These are phyloP conservation scores for Pseudogymnoascus sp. DNA, from an alignment of 2,329 filamentous ascomycete species.

Conservation along the genomic window DNA sequence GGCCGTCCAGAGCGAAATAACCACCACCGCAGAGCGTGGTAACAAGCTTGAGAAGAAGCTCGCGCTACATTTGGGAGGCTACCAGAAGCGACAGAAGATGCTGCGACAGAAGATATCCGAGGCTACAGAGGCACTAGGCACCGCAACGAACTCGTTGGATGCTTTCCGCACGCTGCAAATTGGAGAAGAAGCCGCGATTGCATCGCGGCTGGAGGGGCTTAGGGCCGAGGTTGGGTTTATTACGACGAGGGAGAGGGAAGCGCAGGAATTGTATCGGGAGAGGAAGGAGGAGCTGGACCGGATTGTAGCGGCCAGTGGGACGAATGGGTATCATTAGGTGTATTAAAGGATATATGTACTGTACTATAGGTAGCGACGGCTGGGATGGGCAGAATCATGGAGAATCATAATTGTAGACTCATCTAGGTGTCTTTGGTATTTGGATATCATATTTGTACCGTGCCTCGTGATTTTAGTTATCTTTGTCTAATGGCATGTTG, in stretches of 20 bases:
- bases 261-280: constrained; percentile 74
- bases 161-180: constrained; percentile 69
- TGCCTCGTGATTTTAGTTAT: background rate
- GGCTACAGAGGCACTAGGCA: constrained; percentile 65
- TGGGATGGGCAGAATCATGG: background rate
- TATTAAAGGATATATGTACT: background rate
- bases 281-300: constrained; percentile 68
- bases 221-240: constrained; percentile 79
- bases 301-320: background rate
- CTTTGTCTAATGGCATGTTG: background rate
- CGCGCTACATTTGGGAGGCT: constrained; percentile 78
- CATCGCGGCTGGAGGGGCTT: constrained; percentile 62
- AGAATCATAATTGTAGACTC: background rate
- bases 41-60: constrained; percentile 93
- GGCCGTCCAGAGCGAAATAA: constrained; percentile 66
- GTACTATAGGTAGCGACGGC: background rate
- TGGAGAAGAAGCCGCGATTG: constrained; percentile 70
- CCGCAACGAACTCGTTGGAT: constrained; percentile 63
- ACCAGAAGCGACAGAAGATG: constrained; percentile 75
- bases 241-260: constrained; percentile 75
- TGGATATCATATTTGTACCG: background rate
- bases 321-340: constrained; percentile 9
- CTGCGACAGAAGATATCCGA: constrained; percentile 72
- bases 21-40: constrained; percentile 66
- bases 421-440: background rate